Base-by-base conservation (phyloP, 2,329 filamentous ascomycete genomes). In the Domatiomyces catenatus region DNA sequence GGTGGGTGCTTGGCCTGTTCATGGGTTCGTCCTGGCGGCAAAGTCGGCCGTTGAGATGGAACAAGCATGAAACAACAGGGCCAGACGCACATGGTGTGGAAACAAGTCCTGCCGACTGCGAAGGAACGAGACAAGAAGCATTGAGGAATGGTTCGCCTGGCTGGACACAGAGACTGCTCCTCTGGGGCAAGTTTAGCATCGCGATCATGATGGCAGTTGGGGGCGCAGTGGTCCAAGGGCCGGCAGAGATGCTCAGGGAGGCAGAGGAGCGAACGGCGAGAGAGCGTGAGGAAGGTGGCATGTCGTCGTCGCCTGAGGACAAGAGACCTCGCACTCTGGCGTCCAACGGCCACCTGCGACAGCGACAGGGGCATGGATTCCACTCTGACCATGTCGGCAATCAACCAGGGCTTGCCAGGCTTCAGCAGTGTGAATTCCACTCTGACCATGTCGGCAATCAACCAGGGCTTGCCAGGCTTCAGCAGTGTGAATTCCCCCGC, bases 141-240 rank as follows among this genome's bases (percentile, higher is more conserved):
- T 8, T 32, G 12, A 49, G 48, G 48, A 32, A 32, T 18, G 19
- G 36, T 1, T 48, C 50, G 36, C 32, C 42, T 22, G 50, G 56
- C 26, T 60, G 58, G 59, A 52, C 51, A 10, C 50, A 51, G 18
- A 64, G 60, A 36, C 61, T 70, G 7, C 63, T 62, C 51, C 58
- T 72, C 39, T 74, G 71, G 71, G 60, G 71, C 36, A 71, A 69
- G 53, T 73, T 74, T 56, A 70, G 67, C 8, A 59, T 73, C 47
- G 69, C 70, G 12, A 61, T 74, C 44, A 67, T 71, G 42, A 63
- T 73, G 52, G 71, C 71, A 10, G 64, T 74, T 44, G 71, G 70
- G n/a, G 63, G 70, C 2, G 71, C 71, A 6, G 64, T 74, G 44
- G 67, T 65, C 47, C 63, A 72, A 48, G 71, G 71, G 1, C 71